Evolutionary conservation across 2,329 filamentous ascomycete species (phyloP), one percentile per base, ranked within the genome.

Genomic region (Fusarium luffae): DNA sequence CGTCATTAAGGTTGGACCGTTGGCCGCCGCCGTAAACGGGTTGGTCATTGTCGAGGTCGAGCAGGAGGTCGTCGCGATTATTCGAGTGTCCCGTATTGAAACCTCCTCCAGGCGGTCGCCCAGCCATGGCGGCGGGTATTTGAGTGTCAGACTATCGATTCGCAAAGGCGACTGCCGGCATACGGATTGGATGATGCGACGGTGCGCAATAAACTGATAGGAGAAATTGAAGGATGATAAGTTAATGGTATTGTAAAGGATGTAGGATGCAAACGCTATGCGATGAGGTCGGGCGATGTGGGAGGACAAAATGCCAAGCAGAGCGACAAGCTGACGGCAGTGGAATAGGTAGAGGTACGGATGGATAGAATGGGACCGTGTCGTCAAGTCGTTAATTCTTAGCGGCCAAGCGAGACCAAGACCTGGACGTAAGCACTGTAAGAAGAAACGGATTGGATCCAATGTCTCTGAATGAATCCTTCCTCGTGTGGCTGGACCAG

Each of bases 1-100:
- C 92, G 79, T 97, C 94, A 79, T 91, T 91, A 66, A 92, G 84
- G n/a, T 91, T 88, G 51, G 94, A 91, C 61, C 89, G 88, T 79
- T 94, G 91, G 68, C 93, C 93, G 71, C 86, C 86, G 78, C 87
- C 89, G 81, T 98, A 97, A 63, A 86, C 79, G 55, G 91, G 89
- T 72, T 90, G 88, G 61, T 90, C 86, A 76, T 91, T 89, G 75
- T 92, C 89, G 70, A 93, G 85, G 79, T 94, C 92, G 78, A 94
- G 89, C 61, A 94, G 85, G 66, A 93, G 86, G 77, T 90, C 86
- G 77, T 88, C 82, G 74, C 79, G 80, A 74, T 82, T 81, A 73
- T 77, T 79, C 68, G 84, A 82, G 73, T 84, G 79, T 74, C 81
- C 84, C 77, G 84, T 84, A 69, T 82, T 83, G 77, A 84, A 84